Evolutionary conservation across 2,329 filamentous ascomycete genomes (phyloP), one percentile per base, ranked within the genome.

Genomic region (Myriosclerotinia curreyana): DNA sequence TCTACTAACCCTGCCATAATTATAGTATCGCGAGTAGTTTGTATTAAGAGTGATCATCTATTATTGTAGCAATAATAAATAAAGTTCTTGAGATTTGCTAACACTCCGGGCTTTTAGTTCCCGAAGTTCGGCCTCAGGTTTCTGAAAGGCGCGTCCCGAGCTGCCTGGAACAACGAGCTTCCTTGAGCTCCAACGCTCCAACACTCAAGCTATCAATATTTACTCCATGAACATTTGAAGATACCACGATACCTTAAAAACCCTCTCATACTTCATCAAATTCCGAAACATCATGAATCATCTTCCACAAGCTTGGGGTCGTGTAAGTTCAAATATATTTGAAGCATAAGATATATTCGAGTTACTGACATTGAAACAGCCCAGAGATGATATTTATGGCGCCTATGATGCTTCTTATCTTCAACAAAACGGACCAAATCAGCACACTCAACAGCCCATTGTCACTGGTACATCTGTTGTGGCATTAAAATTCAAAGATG

Each of bases 381-480:
- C 95, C 76, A 89, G 95, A 84, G 91, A 99, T 79, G 95, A 99
- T 78, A 83, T 98, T 75, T 99, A 98, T 80, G 95, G 95, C 73
- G 83, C 89, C 74, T 99, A 99, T 79, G 91, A 98, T 79, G 81
- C 83, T 75, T 91, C 92, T 65, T 93, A 94, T 77, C 88, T 98
- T 75, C 86, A 91, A 72, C 82, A 79, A 72, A 83, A 81, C 64
- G 83, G 81, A 62, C 91, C 93, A 65, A 92, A 86, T 75, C 86
- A 92, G 74, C 91, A 96, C 79, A 97, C 95, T 63, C 92, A 96
- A 79, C 87, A 87, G 40, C 95, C 95, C 73, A 89, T 96, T 71
- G 95, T 99, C 67, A 99, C 95, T 60, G 95, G 95, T 75, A 98
- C 95, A 58, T 98, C 95, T 61, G 95, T 99, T 68, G 79, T 99